These are phyloP conservation scores for Phytophthora aleatoria DNA, from an alignment of 352 stramenopile species.

Conservation along the genomic window DNA sequence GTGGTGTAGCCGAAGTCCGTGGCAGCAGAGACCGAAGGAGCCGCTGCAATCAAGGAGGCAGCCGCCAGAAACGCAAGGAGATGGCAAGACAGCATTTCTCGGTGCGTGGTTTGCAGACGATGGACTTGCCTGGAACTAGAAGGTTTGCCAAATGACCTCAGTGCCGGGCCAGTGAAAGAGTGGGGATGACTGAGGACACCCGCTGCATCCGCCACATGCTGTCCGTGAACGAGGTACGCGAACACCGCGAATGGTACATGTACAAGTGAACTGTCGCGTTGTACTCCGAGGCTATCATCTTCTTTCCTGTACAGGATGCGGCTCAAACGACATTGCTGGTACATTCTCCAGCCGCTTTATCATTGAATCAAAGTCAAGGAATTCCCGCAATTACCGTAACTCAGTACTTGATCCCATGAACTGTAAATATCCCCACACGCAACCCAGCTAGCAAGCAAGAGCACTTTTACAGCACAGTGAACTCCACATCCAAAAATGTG, in stretches of 20 bases:
- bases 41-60: conserved; percentile 9
- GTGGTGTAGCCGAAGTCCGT: conserved; percentile 40
- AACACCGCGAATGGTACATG: conserved; percentile 13
- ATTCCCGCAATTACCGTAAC: too few relatives aligned
- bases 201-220: conserved; percentile 17
- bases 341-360: too few relatives aligned
- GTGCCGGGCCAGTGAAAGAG: not conserved
- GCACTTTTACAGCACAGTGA: too few relatives aligned
- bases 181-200: not conserved
- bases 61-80: conserved; percentile 15
- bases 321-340: too few relatives aligned
- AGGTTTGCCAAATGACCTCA: conserved; percentile 17
- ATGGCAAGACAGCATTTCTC: conserved; percentile 24
- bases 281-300: conserved; percentile 7
- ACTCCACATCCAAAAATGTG: too few relatives aligned
- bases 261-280: conserved; percentile 3
- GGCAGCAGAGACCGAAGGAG: conserved; percentile 17
- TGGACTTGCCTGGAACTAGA: conserved; percentile 1
- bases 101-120: too few relatives aligned
- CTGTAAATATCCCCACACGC: too few relatives aligned
- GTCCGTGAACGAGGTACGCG: conserved; percentile 20
- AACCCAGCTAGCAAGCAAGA: too few relatives aligned
- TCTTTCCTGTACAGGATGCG: conserved; percentile 9
- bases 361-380: too few relatives aligned
- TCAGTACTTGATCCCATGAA: too few relatives aligned